Conservation (phyloP, 2,329 filamentous ascomycete species). For the Rasamsonia emersonii region DNA sequence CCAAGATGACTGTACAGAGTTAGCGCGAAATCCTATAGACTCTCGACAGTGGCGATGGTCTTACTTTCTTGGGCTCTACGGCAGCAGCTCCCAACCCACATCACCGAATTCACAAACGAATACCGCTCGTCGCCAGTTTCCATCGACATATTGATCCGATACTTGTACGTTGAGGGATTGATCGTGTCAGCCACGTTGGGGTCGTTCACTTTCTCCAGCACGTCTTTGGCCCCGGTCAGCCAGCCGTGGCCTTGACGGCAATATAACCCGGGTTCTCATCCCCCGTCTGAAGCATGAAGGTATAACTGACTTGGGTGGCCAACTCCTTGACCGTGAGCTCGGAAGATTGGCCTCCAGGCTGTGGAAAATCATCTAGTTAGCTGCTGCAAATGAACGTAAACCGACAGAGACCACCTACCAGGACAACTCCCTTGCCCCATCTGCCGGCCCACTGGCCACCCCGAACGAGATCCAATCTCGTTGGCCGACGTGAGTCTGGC, state of each 20-base stretch:
- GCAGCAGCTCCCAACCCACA: slow-evolving; percentile 44
- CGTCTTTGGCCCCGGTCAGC: slow-evolving; percentile 41
- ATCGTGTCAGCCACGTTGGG: slow-evolving; percentile 36
- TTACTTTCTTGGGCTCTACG: slow-evolving; percentile 38
- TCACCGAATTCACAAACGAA: slow-evolving; percentile 40
- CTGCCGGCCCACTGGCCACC: slow-evolving; percentile 45
- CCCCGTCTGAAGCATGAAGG: slow-evolving; percentile 42
- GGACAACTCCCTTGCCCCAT: slow-evolving; percentile 44
- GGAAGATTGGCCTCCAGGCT: slow-evolving; percentile 44
- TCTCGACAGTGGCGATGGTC: slow-evolving; percentile 4
- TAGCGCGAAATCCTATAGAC: slow-evolving; percentile 3
- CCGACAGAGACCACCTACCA: slow-evolving; percentile 24
- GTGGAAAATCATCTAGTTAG: neutral
- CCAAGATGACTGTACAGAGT: slow-evolving; percentile 22
- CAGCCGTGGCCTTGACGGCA: slow-evolving; percentile 39
- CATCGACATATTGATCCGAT: slow-evolving; percentile 39
- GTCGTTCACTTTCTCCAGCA: slow-evolving; percentile 41
- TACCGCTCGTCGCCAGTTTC: slow-evolving; percentile 44
- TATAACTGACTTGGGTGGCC: slow-evolving; percentile 36
- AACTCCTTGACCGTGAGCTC: slow-evolving; percentile 42
- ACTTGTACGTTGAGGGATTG: slow-evolving; percentile 42
- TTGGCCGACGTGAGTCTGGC: slow-evolving; percentile 40
- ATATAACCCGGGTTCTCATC: slow-evolving; percentile 44
- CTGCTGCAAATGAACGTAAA: slow-evolving; percentile 2
- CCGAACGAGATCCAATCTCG: slow-evolving; percentile 43